These are phyloP conservation scores for Apium graveolens DNA, from an alignment of 129 eudicot genomes.

Conservation along the genomic window DNA sequence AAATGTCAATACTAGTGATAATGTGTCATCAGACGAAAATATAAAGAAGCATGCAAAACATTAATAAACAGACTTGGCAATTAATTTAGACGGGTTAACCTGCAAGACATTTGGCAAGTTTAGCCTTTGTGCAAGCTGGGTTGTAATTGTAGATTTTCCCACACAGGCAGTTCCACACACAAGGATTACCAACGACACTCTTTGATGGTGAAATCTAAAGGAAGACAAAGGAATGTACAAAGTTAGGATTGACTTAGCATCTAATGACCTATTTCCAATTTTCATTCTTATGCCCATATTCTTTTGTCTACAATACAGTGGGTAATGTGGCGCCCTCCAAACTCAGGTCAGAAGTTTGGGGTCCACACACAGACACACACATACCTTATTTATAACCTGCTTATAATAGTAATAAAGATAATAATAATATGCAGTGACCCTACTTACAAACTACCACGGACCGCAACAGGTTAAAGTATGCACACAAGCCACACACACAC, in stretches of 20 bases:
- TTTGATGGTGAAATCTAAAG: constrained; percentile 90
- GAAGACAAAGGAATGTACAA: constrained; percentile 11
- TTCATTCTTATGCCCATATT: background rate
- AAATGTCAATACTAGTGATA: constrained; percentile 11
- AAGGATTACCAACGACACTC: constrained; percentile 97
- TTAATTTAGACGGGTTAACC: constrained; percentile 32
- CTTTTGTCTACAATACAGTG: background rate
- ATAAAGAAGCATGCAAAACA: background rate
- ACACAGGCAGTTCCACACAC: constrained; percentile 98
- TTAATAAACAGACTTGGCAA: background rate
- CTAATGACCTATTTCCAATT: background rate
- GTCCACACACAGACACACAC: too few species aligned
- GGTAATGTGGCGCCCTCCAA: too few species aligned
- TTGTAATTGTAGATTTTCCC: constrained; percentile 97
- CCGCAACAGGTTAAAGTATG: too few species aligned
- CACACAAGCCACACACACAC: too few species aligned
- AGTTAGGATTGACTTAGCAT: background rate
- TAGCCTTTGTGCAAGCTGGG: constrained; percentile 98
- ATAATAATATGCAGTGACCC: too few species aligned
- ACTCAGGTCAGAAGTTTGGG: too few species aligned
- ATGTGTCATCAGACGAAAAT: background rate
- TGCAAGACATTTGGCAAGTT: constrained; percentile 98
- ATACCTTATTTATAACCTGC: too few species aligned
- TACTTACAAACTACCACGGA: too few species aligned
- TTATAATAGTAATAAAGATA: too few species aligned